phyloP scores from a whole-genome alignment of 2,329 filamentous ascomycete species.

The Pezicula carpinea region DNA sequence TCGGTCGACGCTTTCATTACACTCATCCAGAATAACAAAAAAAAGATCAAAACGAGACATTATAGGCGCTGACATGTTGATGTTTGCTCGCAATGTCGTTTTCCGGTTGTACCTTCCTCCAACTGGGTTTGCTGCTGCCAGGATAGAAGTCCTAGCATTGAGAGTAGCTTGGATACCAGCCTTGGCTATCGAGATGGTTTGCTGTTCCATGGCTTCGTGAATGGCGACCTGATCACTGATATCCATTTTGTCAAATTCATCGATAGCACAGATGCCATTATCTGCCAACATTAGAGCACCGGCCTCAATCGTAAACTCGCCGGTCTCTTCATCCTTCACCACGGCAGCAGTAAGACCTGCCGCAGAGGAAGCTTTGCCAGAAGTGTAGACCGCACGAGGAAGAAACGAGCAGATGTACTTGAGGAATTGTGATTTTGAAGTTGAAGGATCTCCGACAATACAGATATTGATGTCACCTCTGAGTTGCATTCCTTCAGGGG shows the following conservation, averaged over 20 bases:
- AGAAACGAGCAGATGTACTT: slow-evolving; percentile 97
- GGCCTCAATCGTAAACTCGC: slow-evolving; percentile 97
- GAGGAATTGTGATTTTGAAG: slow-evolving; percentile 95
- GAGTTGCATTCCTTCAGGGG: slow-evolving; percentile 89
- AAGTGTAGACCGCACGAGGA: slow-evolving; percentile 96
- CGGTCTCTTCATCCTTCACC: slow-evolving; percentile 96
- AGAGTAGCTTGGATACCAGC: slow-evolving; percentile 96
- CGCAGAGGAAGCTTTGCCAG: slow-evolving; percentile 93
- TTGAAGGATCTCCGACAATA: slow-evolving; percentile 94
- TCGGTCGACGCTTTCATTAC: slow-evolving; percentile 85
- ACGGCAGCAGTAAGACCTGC: slow-evolving; percentile 96
- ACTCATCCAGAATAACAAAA: slow-evolving; percentile 96
- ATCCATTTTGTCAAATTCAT: slow-evolving; percentile 99
- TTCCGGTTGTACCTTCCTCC: slow-evolving; percentile 97
- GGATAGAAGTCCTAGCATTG: slow-evolving; percentile 90
- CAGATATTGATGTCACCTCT: slow-evolving; percentile 99
- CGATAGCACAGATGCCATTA: slow-evolving; percentile 96
- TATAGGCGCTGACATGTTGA: slow-evolving; percentile 98
- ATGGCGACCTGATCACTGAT: slow-evolving; percentile 96
- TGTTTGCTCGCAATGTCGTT: slow-evolving; percentile 85
- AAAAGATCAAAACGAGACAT: slow-evolving; percentile 99
- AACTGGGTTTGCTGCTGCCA: slow-evolving; percentile 93
- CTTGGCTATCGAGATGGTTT: slow-evolving; percentile 98
- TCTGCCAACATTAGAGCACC: slow-evolving; percentile 96
- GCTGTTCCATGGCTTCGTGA: slow-evolving; percentile 99